These are phyloP conservation scores for Penstemon newberryi DNA, from an alignment of 257 asterid genomes.

Conservation along the genomic window DNA sequence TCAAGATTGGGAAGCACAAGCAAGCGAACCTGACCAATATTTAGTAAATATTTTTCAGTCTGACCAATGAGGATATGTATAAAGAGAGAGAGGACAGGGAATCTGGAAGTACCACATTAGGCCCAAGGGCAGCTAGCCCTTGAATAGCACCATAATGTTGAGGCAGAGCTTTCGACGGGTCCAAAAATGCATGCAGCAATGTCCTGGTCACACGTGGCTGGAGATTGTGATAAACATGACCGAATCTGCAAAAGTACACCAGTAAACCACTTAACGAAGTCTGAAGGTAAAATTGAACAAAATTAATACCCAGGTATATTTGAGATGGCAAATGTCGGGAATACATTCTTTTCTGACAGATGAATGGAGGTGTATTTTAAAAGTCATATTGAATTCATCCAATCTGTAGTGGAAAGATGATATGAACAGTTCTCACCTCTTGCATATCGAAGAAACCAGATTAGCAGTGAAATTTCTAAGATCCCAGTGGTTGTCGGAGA, in stretches of 20 bases:
- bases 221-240: conserved; percentile 83
- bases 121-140: conserved; percentile 92
- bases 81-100: conserved; percentile 9
- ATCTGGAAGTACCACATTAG: conserved; percentile 70
- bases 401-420: conserved; percentile 20
- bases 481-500: conserved; percentile 90
- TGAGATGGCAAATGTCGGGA: conserved; percentile 1
- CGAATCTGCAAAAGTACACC: conserved; percentile 56
- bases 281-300: conserved; percentile 4
- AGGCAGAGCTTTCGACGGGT: conserved; percentile 82
- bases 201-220: conserved; percentile 90
- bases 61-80: conserved; percentile 3
- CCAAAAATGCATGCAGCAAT: conserved; percentile 79
- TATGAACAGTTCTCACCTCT: conserved; percentile 58
- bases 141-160: conserved; percentile 99
- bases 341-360: conserved; percentile 20
- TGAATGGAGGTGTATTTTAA: conserved; percentile 4
- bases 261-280: neutral
- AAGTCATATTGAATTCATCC: conserved; percentile 15
- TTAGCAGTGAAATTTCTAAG: conserved; percentile 84
- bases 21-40: conserved; percentile 61
- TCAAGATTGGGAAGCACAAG: conserved; percentile 88
- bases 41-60: conserved; percentile 20
- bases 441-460: conserved; percentile 84
- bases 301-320: conserved; percentile 3